Percentiles rank a stretch among this genome's conserved stretches.
These are phyloP conservation scores for Saururus chinensis DNA, from an alignment of 164 flowering plant species.

Conservation along the genomic window DNA sequence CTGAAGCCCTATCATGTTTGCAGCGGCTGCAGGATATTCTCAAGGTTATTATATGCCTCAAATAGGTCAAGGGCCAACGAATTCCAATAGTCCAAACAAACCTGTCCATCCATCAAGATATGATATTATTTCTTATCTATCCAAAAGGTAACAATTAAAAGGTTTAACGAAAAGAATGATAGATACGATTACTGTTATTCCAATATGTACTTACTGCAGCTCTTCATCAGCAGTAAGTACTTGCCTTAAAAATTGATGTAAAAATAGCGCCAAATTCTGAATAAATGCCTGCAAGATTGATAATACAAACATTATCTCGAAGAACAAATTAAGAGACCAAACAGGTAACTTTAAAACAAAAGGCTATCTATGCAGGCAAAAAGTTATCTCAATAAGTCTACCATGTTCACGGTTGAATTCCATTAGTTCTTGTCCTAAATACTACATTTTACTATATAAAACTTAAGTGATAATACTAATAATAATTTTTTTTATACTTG, in stretches of 20 bases:
- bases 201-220: no score
- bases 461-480: background rate
- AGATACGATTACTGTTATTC: no score
- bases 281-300: slow-evolving; percentile 69
- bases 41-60: slow-evolving; percentile 67
- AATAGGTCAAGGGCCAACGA: slow-evolving; percentile 75
- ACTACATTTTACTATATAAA: no score
- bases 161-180: background rate
- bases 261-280: slow-evolving; percentile 89
- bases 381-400: slow-evolving; percentile 1
- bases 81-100: no score
- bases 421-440: background rate
- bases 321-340: no score
- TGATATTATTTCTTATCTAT: background rate
- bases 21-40: slow-evolving; percentile 63
- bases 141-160: background rate
- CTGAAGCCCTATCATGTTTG: slow-evolving; percentile 75
- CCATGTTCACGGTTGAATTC: no score
- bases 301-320: background rate
- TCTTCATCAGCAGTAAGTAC: slow-evolving; percentile 4
- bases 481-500: background rate
- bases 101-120: no score
- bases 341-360: no score
- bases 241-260: slow-evolving; percentile 88
- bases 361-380: no score